Evolutionary conservation across 805 yeast genomes (phyloP), one percentile per base, ranked within the genome.

Genomic region (Candida ipomoeae): DNA sequence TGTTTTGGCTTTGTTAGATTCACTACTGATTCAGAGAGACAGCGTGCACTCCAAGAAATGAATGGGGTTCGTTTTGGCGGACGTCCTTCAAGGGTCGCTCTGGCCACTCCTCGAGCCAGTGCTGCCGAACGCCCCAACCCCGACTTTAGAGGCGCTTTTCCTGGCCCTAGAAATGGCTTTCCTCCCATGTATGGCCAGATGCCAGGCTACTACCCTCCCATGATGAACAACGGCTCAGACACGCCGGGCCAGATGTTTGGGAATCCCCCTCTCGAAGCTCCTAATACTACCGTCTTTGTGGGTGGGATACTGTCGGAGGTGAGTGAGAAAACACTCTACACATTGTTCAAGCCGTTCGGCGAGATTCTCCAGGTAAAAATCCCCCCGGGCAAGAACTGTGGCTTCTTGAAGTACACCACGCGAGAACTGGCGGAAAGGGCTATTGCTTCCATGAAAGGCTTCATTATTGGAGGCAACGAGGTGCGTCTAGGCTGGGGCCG

Each of bases 401-500:
- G 96, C 0, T 89, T 91, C 69, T 89, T 90, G 48, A 95, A 88
- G 66, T 90, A 80, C 64, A 80, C 82, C 38, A 81, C 84, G 48
- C 75, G 96, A 50, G 81, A 82, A 40, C 83, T 88, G 57, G 97
- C 97, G 1, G 97, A 91, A 67, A 77, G 77, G 48, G 96, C 97
- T 10, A 87, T 90, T 54, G 75, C 81, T 34, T 86, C 84, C 55
- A 86, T 90, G 95, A 96, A 90, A 68, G 96, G 96, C 8, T 88
- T 83, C 63, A 89, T 89, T 35, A 84, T 90, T 58, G 92, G 91
- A 46, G 90, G 88, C 51, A 84, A 88, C 50, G 78, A 92, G 54
- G 83, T 90, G 44, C 76, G 96, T 59, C 77, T 90, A 51, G 84
- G 92, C 47, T 90, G 97, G 97, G 97, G 97, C 31, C 78, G 89